phyloP scores from a whole-genome alignment of 2,329 filamentous ascomycete species.

The Aspergillus sp. region DNA sequence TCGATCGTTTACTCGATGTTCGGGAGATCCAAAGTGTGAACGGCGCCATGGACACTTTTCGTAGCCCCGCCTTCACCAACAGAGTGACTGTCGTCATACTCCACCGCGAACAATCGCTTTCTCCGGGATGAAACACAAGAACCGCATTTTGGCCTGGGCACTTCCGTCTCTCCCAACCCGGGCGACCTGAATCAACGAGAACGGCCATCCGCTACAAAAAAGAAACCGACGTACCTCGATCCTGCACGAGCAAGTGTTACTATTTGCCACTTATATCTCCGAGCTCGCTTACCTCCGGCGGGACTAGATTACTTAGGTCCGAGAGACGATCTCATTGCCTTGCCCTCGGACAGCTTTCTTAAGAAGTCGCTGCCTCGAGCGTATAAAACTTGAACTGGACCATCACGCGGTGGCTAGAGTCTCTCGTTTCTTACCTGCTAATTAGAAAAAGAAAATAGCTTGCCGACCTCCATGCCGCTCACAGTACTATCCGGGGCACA shows the following conservation, averaged over 20 bases:
- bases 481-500: constrained; percentile 60
- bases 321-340: neutral
- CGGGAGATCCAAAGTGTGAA: neutral
- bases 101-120: constrained; percentile 2
- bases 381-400: neutral
- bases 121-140: neutral
- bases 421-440: neutral
- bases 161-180: neutral
- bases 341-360: neutral
- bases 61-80: neutral
- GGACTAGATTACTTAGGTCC: neutral
- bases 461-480: constrained; percentile 52
- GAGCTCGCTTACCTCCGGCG: neutral
- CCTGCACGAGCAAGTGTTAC: neutral
- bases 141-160: neutral
- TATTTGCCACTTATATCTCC: constrained; percentile 4
- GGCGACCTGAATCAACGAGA: neutral
- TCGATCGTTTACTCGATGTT: neutral
- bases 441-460: neutral
- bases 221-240: neutral
- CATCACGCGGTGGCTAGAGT: neutral
- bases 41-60: neutral
- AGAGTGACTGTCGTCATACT: neutral
- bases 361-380: neutral
- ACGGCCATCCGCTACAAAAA: neutral